Base-by-base conservation (phyloP, 1,139 yeast species). In the Saccharomyces hybrid region DNA sequence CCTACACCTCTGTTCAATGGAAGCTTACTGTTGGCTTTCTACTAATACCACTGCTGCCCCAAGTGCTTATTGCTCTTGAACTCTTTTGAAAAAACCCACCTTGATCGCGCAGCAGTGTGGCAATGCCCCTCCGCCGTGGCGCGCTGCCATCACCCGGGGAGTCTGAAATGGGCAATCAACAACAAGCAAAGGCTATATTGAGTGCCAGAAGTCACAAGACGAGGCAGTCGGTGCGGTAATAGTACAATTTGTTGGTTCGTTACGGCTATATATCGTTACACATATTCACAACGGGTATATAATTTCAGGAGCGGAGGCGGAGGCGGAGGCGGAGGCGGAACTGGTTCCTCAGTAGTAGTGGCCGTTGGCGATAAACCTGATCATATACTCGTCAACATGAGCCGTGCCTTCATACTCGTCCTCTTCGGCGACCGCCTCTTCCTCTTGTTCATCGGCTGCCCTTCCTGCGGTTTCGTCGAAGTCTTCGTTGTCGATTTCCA, bases 311-410 rank as follows among this genome's bases (percentile, higher is more conserved):
- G 16, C 16, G 16, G 16, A 16, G 16, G 24, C 12, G 24, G 21
- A n/a, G 9, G 9, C 24, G 44, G 44, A 12, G 5, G 24, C 11
- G n/a, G n/a, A 16, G 21, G 26, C 24, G 19, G 12, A 31, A 16
- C 51, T 28, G 49, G 26, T 12, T 24, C 27, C 3, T 50, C 49
- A 62, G 63, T 75, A 80, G 65, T 83, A 87, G 66, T 76, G 81
- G 0, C 97, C 97, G 57, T 84, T 84, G 56, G 96, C 95, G 57
- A 95, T 88, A 67, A 82, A 88, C 58, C 91, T 76, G 61, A 95
- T 82, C 99, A 95, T 95, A 72, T 91, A 95, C 77, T 95, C 98
- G 69, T 95, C 99, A 55, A 93, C 81, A 70, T 90, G 97, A 4
- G 96, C 96, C 53, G 88, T 79, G 42, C 82, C 95, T 53, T 85